A percentile compares a stretch with the other conserved stretches of the same genome.
Evolutionary conservation across 306 rosid species (phyloP).

Genomic region (Urtica urens): DNA sequence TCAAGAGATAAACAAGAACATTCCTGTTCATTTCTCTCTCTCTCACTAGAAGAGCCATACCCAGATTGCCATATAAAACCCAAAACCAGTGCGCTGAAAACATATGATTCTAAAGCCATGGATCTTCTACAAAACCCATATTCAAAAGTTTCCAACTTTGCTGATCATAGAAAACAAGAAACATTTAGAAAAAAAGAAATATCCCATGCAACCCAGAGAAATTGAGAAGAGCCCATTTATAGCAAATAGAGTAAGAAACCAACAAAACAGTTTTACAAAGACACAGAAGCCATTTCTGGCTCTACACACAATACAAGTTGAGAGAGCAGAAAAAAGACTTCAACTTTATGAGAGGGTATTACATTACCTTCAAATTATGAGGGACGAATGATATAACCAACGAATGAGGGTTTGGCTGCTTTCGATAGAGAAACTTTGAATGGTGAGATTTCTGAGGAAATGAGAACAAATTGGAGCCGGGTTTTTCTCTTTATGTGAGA

Average conservation of each 20-base stretch:
- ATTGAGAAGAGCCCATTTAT: conserved; percentile 12
- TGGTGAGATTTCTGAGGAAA: conserved; percentile 8
- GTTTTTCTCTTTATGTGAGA: background rate
- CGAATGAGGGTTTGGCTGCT: conserved; percentile 14
- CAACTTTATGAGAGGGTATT: background rate
- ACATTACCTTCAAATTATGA: conserved; percentile 35
- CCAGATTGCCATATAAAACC: no score
- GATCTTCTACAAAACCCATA: no score
- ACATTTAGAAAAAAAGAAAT: background rate
- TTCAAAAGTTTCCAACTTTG: background rate
- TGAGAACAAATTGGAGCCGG: background rate
- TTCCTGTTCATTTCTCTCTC: no score
- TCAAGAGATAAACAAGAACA: no score
- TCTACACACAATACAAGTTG: conserved; percentile 8
- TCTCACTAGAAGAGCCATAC: no score
- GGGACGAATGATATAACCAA: conserved; percentile 10
- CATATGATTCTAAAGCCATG: no score
- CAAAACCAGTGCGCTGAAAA: no score
- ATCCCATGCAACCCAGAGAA: background rate
- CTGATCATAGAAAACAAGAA: background rate
- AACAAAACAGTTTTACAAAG: background rate
- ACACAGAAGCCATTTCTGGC: conserved; percentile 8
- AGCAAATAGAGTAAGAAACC: background rate
- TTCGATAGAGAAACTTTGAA: conserved; percentile 10
- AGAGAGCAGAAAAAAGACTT: background rate